Base-by-base conservation (phyloP, 1,284 basidiomycete species). In the Microbotryum violaceum region DNA sequence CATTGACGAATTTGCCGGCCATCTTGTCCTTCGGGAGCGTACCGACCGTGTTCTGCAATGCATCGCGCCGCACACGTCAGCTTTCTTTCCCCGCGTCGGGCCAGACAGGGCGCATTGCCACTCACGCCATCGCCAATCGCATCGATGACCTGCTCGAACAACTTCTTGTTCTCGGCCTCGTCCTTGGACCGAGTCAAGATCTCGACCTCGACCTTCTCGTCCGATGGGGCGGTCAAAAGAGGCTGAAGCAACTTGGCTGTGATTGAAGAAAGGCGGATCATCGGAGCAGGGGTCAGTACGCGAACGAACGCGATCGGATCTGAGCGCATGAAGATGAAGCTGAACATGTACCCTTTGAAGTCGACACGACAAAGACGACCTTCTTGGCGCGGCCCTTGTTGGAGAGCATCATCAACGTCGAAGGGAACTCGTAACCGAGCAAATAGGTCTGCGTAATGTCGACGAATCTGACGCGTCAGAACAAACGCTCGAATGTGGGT, bases 361-460 rank as follows among this genome's bases (percentile, higher is more conserved):
- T 83, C 23, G 91, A 94, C 68, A 89, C 92, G 48, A 97, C 79
- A 60, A 97, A 87, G 33, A 80, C 81, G 33, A 97, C 77, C 71
- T 83, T 86, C n/a, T 56, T 48, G 54, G 16, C 33, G 57, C 85
- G 79, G 2, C 16, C 37, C 16, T 42, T 42, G 70, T 85, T 85
- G 16, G 71, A 70, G 69, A 86, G 82, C 69, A 97, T 87, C 61
- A 93, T 83, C 49, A 97, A 79, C 0, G 93, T 97, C 0, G 91
- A 91, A 0, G 93, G 93, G 73, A 97, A 97, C 75, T 97, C 94
- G 75, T 92, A 97, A 27, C 92, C 94, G 42, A 97, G 82, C 10
- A 97, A 80, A 88, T 91, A 97, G 70, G 90, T 91, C 91, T 94
- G 72, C 6, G 9, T 2, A 16, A 27, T 44, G 14, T 20, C n/a